Evolutionary conservation across 805 yeast species (phyloP), one percentile per base, ranked within the genome.

Genomic region (Saturnispora zaruensis): DNA sequence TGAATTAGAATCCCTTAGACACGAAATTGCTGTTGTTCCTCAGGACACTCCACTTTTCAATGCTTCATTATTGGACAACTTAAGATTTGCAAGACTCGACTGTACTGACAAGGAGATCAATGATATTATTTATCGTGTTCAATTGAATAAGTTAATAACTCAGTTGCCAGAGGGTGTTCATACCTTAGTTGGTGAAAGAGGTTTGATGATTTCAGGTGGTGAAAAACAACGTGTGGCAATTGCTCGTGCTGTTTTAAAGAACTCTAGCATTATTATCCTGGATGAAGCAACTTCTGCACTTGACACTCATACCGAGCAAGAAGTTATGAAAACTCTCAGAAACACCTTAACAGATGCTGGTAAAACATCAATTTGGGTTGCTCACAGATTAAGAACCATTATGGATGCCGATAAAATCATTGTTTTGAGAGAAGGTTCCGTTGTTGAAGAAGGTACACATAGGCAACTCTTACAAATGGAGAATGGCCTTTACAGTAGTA

Each of bases 121-220:
- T 8, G 64, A 67, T 7, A 88, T 82, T 5, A 81, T 91, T 14
- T 65, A 71, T 37, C 77, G 79, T 58, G 96, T 96, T 4, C 82
- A 85, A 58, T 72, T 91, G 53, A 77, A 77, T 53, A 64, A 67
- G 23, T 69, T 91, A 44, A 74, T 91, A 14, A 57, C 65, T 5
- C 86, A 82, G 41, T 67, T 93, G 44, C 98, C 99, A 0, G 85
- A 86, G 13, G 96, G 97, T 1, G 71, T 77, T 38, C 72, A 84
- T 26, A 93, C 98, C 0, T 73, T 87, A 51, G 99, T 93, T 16
- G 99, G 99, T 45, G 99, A 93, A 66, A 73, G 95, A 62, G 99
- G 99, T n/a, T 76, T 93, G 76, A 93, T 93, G 99, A 90, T 93
- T 44, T 88, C 96, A 24, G 99, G 99, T n/a, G 99, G 99, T 53